These are phyloP conservation scores for Suillus lakei DNA, from an alignment of 768 basidiomycete species.

Conservation along the genomic window DNA sequence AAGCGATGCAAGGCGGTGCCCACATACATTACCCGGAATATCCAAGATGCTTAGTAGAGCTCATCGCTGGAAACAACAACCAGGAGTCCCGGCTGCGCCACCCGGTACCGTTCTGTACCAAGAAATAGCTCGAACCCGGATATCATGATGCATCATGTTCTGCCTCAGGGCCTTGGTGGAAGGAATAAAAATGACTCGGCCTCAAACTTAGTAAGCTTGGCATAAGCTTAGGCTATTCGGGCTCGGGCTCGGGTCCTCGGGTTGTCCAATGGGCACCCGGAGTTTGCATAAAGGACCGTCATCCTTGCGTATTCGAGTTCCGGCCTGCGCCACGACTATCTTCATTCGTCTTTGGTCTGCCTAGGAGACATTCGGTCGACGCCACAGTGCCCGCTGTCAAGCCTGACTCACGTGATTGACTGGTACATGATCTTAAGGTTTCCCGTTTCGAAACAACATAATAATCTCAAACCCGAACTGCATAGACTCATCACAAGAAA, in stretches of 20 bases:
- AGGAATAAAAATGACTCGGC: no score
- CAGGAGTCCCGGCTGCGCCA: background rate
- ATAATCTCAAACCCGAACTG: background rate
- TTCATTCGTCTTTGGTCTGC: no score
- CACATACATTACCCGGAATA: background rate
- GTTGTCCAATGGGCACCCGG: no score
- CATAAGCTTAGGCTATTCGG: background rate
- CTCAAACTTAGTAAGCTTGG: no score
- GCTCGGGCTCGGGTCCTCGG: background rate
- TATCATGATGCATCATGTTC: no score
- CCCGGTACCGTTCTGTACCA: background rate
- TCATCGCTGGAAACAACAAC: background rate
- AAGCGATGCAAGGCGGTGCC: background rate
- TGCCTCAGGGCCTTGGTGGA: background rate
- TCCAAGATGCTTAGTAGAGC: background rate
- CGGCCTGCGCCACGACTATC: no score
- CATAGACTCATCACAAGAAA: background rate
- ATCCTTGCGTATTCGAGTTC: no score
- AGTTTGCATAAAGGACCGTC: no score
- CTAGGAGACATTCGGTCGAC: no score
- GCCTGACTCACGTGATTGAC: no score
- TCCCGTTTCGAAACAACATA: background rate
- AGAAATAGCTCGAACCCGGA: background rate
- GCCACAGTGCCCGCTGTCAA: no score
- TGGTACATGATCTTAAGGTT: background rate